These are phyloP conservation scores for Clonostachys chloroleuca DNA, from an alignment of 2,329 filamentous ascomycete species.

Conservation along the genomic window DNA sequence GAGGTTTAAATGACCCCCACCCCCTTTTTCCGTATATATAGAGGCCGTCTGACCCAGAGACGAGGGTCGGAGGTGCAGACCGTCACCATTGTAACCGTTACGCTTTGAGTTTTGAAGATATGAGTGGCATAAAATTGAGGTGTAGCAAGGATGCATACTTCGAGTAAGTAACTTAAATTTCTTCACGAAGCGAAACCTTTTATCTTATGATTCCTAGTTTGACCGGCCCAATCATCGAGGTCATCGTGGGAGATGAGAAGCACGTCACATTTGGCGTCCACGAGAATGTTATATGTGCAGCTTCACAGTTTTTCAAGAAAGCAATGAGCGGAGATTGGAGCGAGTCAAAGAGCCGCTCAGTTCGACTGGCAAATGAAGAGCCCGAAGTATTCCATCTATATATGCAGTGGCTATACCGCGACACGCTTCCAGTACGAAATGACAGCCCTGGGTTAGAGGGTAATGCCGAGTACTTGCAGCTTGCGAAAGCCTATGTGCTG, in stretches of 20 bases:
- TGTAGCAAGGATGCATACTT: too few species aligned
- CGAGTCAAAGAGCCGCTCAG: neutral
- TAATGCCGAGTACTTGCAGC: neutral
- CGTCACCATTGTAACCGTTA: too few species aligned
- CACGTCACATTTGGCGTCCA: conserved; percentile 2
- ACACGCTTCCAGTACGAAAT: conserved; percentile 1
- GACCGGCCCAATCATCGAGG: conserved; percentile 2
- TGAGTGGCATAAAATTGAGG: too few species aligned
- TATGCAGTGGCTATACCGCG: conserved; percentile 4
- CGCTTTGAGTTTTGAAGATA: too few species aligned
- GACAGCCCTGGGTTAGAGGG: neutral
- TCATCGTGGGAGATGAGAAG: conserved; percentile 1
- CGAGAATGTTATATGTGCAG: conserved; percentile 1
- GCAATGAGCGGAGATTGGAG: conserved; percentile 3
- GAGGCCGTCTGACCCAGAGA: too few species aligned
- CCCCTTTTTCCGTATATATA: too few species aligned
- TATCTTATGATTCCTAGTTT: neutral
- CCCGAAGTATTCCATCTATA: conserved; percentile 3
- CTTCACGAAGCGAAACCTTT: too few species aligned
- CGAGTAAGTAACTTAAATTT: too few species aligned
- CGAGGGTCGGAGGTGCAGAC: too few species aligned
- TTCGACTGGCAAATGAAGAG: neutral
- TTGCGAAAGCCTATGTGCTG: neutral
- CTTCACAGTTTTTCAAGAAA: conserved; percentile 3
- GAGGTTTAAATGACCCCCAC: too few species aligned